These are phyloP conservation scores for Solanum hybrid DNA, from an alignment of 305 asterid genomes.

Conservation along the genomic window DNA sequence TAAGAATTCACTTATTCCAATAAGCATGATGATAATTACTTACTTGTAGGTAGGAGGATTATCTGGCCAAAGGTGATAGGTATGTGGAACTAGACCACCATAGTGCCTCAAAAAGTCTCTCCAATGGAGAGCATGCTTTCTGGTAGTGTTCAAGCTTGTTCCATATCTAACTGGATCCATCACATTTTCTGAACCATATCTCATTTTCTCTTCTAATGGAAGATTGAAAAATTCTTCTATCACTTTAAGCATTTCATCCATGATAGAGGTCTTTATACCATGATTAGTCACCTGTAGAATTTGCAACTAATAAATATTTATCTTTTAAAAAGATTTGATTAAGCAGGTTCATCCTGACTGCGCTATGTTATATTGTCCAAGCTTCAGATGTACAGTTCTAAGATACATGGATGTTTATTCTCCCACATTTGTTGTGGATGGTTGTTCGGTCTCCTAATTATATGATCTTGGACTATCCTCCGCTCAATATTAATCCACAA, in stretches of 20 bases:
- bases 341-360: no score
- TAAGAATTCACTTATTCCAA: no score
- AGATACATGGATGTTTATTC: no score
- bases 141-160: conserved; percentile 44
- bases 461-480: no score
- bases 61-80: neutral
- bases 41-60: neutral
- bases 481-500: no score
- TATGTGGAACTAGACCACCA: conserved; percentile 24
- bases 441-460: no score
- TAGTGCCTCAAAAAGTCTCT: conserved; percentile 53
- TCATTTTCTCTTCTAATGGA: conserved; percentile 30
- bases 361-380: no score
- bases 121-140: conserved; percentile 38
- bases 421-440: no score
- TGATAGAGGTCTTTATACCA: neutral
- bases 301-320: neutral
- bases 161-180: conserved; percentile 46
- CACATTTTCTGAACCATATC: conserved; percentile 39
- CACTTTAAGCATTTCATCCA: neutral
- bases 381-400: no score
- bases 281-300: neutral
- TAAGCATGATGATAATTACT: neutral
- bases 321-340: neutral
- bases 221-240: neutral